Evolutionary conservation across 2,329 filamentous ascomycete genomes (phyloP), one percentile per base, ranked within the genome.

Genomic region (Cercospora sp.): DNA sequence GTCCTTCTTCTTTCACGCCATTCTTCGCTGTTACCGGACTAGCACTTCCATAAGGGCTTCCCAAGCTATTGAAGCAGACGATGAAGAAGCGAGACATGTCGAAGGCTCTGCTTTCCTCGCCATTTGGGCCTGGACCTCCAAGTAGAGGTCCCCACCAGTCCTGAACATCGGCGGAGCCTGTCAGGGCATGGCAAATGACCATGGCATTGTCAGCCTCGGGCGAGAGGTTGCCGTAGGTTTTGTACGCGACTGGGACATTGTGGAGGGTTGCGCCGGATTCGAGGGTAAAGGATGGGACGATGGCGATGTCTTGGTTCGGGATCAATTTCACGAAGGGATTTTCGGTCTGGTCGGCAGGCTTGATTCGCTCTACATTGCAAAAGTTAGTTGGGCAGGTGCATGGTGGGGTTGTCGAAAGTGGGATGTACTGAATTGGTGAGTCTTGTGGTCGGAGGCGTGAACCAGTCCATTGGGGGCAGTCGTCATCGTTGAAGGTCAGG

Each of bases 251-350:
- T 2, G 86, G 87, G 16, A 89, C 86, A 87, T 98, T 95, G 73
- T 86, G 83, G 21, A 99, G 85, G 0, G 87, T 90, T 26, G 91
- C 92, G 60, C 95, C 95, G 1, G 94, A 98, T 80, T 99, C 95
- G 72, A 99, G 91, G 8, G 91, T 93, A 80, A 97, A 97, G 28
- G 90, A 89, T 1, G 95, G 94, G 65, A 99, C 88, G 69, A 95
- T 88, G 66, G 91, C 93, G 76, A 97, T 91, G 64, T 90, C 86
- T 82, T 98, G 95, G 76, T 97, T 90, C 63, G 93, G 90, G 63
- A 99, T 97, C 77, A 98, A 85, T 71, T 86, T 82, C 69, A 92
- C 88, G 79, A 94, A 98, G 32, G 94, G 94, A 82, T 98, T 99
- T 83, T 97, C 94, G 76, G 91, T 89, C 81, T 97, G 93, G 45